These are phyloP conservation scores for Boletus eberwhitei DNA, from an alignment of 768 basidiomycete species.

Conservation along the genomic window DNA sequence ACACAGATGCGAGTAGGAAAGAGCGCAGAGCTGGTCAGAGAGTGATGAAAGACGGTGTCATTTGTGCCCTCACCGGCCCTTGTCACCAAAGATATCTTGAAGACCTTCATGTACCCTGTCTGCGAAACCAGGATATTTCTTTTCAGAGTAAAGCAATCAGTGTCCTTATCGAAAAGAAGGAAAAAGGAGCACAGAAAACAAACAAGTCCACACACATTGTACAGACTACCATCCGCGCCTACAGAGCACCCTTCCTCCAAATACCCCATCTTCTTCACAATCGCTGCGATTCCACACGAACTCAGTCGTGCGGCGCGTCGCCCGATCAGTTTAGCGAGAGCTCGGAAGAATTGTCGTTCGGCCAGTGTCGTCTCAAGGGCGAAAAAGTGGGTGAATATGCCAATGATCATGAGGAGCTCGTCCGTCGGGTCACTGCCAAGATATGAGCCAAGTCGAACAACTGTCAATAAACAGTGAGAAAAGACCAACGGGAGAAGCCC, in stretches of 20 bases:
- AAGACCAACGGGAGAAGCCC: not conserved
- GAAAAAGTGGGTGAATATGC: constrained; percentile 97
- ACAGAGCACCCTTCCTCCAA: constrained; percentile 87
- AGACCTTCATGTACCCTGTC: constrained; percentile 91
- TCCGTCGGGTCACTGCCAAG: constrained; percentile 83
- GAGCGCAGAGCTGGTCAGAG: not conserved
- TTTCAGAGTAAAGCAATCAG: not conserved
- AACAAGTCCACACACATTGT: constrained; percentile 61
- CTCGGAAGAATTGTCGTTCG: constrained; percentile 96
- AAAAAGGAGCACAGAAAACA: not conserved
- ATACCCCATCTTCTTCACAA: constrained; percentile 92
- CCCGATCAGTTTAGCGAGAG: constrained; percentile 86
- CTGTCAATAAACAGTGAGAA: not conserved
- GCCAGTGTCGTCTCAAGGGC: constrained; percentile 93
- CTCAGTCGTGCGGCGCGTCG: constrained; percentile 87
- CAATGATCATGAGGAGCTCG: constrained; percentile 93
- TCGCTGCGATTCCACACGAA: constrained; percentile 94
- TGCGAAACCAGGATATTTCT: constrained; percentile 98
- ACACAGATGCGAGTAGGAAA: constrained; percentile 45
- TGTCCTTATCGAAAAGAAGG: not conserved
- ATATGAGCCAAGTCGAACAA: not conserved
- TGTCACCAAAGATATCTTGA: constrained; percentile 93
- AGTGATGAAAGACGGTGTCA: not conserved
- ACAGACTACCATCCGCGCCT: constrained; percentile 92
- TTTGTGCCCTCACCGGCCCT: constrained; percentile 66